Evolutionary conservation across 768 basidiomycete genomes (phyloP), one percentile per base, ranked within the genome.

Genomic region (Rhodotorula toruloides): DNA sequence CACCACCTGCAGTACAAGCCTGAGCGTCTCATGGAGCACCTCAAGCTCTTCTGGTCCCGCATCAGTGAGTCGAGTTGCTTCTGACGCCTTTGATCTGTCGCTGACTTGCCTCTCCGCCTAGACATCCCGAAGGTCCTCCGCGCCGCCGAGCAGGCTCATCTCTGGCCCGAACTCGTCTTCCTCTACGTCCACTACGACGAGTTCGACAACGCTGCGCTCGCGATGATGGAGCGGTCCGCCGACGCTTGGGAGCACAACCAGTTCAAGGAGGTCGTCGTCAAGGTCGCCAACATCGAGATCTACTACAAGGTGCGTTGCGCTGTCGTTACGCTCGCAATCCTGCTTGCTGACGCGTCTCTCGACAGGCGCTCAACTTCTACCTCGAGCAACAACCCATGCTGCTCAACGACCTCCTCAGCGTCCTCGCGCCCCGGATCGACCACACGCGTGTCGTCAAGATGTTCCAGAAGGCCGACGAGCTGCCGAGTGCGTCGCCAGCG

Each of bases 221-320:
- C 92, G 8, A 99, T 98, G 93, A 97, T 98, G 77, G 96, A 99
- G 77, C 87, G 93, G 27, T 90, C 96, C 3, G 84, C 90, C n/a
- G 91, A 96, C 78, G 91, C 92, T 54, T 99, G 93, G 93, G 96
- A 99, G 63, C 96, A 99, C 80, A 93, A 91, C 75, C 94, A 97
- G 78, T 99, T 99, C 86, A 98, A 98, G 83, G 96, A 98, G 73
- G 87, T 96, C 63, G 84, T 96, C 61, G 90, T 97, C 75, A 89
- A 93, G 65, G 93, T 89, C 29, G 94, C 96, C 54, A 99, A 99
- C 75, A 85, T 98, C 68, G 96, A 99, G 80, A 97, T 99, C 70
- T 97, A 96, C 79, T 97, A 98, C 83, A 92, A 92, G 71, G 47
- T 48, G 27, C 47, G 47, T 14, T 25, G n/a, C n/a, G n/a, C n/a